Evolutionary conservation across 1,139 yeast genomes (phyloP).

Genomic region (Lodderomyces orthopsilosis): DNA sequence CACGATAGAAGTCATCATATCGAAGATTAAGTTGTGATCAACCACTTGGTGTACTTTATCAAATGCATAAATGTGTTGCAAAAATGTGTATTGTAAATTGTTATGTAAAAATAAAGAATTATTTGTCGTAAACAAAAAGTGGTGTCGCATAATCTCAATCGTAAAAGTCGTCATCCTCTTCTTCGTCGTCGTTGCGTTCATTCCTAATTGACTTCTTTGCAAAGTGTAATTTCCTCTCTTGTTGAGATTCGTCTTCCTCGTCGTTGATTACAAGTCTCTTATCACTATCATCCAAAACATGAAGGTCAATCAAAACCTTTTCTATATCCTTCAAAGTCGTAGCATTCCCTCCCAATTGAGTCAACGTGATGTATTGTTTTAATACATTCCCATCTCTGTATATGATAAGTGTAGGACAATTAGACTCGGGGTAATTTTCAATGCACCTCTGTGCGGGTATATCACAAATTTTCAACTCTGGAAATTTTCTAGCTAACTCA

Average conservation of each 20-base stretch:
- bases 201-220: conserved; percentile 51
- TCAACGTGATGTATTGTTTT: conserved; percentile 75
- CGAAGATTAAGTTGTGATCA: neutral
- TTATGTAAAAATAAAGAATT: conserved; percentile 1
- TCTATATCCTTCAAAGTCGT: conserved; percentile 70
- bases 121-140: neutral
- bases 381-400: conserved; percentile 74
- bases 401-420: conserved; percentile 86
- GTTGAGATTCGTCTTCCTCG: conserved; percentile 46
- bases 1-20: conserved; percentile 6
- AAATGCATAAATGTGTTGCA: conserved; percentile 4
- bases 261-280: conserved; percentile 62
- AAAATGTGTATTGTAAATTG: conserved; percentile 4
- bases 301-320: conserved; percentile 58
- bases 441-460: conserved; percentile 87
- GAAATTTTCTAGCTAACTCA: conserved; percentile 53
- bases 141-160: conserved; percentile 23
- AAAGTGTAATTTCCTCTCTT: conserved; percentile 50
- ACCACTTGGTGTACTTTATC: neutral
- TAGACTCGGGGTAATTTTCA: conserved; percentile 84
- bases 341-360: conserved; percentile 81
- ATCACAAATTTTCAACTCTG: conserved; percentile 88
- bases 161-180: conserved; percentile 41
- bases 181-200: conserved; percentile 23
- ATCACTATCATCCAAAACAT: conserved; percentile 65